phyloP scores from a whole-genome alignment of 169 alveolate genomes.

The Cryptosporidium felis region DNA sequence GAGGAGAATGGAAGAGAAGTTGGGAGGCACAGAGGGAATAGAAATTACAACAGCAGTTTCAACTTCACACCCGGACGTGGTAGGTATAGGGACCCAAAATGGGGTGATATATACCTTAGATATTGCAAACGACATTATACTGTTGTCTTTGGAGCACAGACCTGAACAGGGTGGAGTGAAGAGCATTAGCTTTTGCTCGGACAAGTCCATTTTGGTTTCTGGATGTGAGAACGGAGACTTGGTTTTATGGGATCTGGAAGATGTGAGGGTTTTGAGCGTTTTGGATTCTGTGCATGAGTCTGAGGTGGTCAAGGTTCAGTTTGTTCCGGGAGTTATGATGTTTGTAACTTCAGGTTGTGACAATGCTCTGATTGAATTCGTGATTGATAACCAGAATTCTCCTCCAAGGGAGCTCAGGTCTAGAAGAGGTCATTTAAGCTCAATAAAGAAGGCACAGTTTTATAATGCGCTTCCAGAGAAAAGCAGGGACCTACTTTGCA shows the following conservation, averaged over 20 bases:
- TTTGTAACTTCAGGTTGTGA: constrained; percentile 71
- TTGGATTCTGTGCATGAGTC: constrained; percentile 63
- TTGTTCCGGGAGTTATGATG: constrained; percentile 48
- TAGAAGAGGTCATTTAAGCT: constrained; percentile 74
- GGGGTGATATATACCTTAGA: constrained; percentile 50
- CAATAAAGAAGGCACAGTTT: constrained; percentile 22
- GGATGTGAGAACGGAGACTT: constrained; percentile 70
- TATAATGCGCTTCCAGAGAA: constrained; percentile 65
- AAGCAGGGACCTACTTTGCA: constrained; percentile 70
- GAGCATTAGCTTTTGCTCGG: constrained; percentile 49
- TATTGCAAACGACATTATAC: constrained; percentile 37
- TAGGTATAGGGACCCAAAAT: constrained; percentile 37
- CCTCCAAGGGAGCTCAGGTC: constrained; percentile 74
- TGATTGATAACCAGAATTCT: constrained; percentile 70
- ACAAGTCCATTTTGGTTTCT: constrained; percentile 27
- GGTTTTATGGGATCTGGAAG: constrained; percentile 62
- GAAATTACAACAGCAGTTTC: background rate
- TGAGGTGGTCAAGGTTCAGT: constrained; percentile 22
- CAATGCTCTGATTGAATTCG: constrained; percentile 69
- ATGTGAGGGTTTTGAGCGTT: constrained; percentile 29
- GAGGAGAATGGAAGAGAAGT: background rate
- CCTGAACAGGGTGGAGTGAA: constrained; percentile 52
- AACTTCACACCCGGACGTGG: constrained; percentile 42
- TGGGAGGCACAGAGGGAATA: background rate
- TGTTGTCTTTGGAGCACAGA: constrained; percentile 32